These are phyloP conservation scores for Neostapfia colusana DNA, from an alignment of 176 grass and related monocot species.

Conservation along the genomic window DNA sequence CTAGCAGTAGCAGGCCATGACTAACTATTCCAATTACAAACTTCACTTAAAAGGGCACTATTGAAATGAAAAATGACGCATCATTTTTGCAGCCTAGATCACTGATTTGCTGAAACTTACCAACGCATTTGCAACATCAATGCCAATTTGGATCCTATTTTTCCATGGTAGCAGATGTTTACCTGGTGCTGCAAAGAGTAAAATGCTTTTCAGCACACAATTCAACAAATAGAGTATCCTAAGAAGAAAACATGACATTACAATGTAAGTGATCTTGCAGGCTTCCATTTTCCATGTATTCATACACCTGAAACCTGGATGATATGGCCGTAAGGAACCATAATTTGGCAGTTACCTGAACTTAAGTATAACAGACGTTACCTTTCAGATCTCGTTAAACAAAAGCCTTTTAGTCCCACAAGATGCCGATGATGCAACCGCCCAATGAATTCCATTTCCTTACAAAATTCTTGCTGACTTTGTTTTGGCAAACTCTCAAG, in stretches of 20 bases:
- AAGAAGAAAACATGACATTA: conserved; percentile 54
- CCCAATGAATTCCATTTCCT: conserved; percentile 87
- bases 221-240: conserved; percentile 26
- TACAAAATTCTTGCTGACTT: conserved; percentile 60
- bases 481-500: conserved; percentile 54
- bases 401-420: conserved; percentile 83
- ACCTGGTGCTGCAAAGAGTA: conserved; percentile 55
- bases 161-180: conserved; percentile 73
- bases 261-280: conserved; percentile 82
- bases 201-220: conserved; percentile 40
- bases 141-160: conserved; percentile 85
- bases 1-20: background rate
- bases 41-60: background rate
- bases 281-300: conserved; percentile 97
- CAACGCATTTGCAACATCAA: conserved; percentile 94
- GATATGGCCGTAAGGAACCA: conserved; percentile 11
- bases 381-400: conserved; percentile 70
- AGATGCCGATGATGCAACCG: conserved; percentile 90
- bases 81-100: background rate
- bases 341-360: conserved; percentile 21
- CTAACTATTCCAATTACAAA: background rate
- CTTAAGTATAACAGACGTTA: conserved; percentile 31
- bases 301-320: conserved; percentile 82
- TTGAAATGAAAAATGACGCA: background rate
- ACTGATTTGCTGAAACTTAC: conserved; percentile 43